These are phyloP conservation scores for Ajuga chamaepitys DNA, from an alignment of 257 asterid species.

Conservation along the genomic window DNA sequence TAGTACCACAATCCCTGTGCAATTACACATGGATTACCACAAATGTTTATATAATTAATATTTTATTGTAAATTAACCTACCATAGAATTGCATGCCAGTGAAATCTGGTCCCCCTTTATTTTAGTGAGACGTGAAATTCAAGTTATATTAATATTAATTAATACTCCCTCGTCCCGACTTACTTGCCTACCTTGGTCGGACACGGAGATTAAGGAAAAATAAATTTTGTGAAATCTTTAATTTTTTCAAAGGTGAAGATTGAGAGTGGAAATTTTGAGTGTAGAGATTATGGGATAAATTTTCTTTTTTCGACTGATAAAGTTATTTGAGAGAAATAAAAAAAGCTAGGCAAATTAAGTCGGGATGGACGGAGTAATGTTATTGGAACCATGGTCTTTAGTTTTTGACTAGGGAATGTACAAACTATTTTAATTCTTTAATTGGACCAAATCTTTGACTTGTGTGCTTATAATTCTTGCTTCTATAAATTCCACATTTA, in stretches of 20 bases:
- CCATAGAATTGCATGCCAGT: conserved; percentile 41
- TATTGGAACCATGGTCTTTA: conserved; percentile 33
- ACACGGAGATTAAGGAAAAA: too few relatives aligned
- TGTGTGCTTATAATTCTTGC: conserved; percentile 13
- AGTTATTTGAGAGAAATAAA: too few relatives aligned
- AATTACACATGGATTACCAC: conserved; percentile 26
- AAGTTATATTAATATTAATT: conserved; percentile 21
- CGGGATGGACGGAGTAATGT: too few relatives aligned
- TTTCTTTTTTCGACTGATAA: too few relatives aligned
- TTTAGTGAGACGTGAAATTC: conserved; percentile 40
- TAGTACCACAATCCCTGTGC: conserved; percentile 5
- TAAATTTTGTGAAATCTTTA: too few relatives aligned
- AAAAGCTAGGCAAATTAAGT: too few relatives aligned
- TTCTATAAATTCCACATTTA: conserved; percentile 31
- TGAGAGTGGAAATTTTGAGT: too few relatives aligned
- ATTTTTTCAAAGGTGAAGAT: too few relatives aligned
- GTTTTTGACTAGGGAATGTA: conserved; percentile 39
- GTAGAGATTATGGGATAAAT: too few relatives aligned
- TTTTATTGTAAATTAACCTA: conserved; percentile 7
- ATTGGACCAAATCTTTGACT: conserved; percentile 50
- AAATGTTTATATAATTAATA: not conserved
- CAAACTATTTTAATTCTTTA: conserved; percentile 10
- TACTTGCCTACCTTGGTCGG: too few relatives aligned
- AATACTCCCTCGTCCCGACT: too few relatives aligned
- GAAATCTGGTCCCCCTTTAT: conserved; percentile 36